Base-by-base conservation (phyloP, 768 basidiomycete species). In the Glaciozyma martinii region DNA sequence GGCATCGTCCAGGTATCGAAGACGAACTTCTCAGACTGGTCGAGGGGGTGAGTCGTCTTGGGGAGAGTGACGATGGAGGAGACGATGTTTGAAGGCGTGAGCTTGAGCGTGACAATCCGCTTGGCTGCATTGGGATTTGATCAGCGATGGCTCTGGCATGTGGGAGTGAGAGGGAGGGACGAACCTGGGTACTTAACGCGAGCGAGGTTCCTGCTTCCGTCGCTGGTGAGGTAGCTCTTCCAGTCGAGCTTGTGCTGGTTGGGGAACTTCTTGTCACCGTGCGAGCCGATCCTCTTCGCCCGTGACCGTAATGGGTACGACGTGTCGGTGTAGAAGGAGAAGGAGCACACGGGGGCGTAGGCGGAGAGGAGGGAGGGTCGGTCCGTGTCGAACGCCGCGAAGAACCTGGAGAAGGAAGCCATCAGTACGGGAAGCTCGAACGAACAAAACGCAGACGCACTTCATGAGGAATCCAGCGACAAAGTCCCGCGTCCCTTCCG, bases 321-420 rank as follows among this genome's bases (percentile, higher is more conserved):
- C 2, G 92, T 93, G 75, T 92, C 93, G 71, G 84, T 83, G 25
- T 86, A 87, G 75, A 86, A 88, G 1, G 92, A 95, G 75, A 97
- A 92, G 12, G 91, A 93, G n/a, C 93, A 88, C 16, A 82, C 78
- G 1, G 88, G 84, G 65, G 88, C 83, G 75, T 98, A 99, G 25
- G 82, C 89, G 54, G 86, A 80, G 21, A 82, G 73, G 9, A 97
- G 81, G 0, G 80, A 77, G 0, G 81, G 77, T 23, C 94, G 85
- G 68, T 88, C 83, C 25, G 78, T 81, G 75, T 99, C 95, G 76
- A 89, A 93, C 3, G 84, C 75, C 13, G 86, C 83, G 78, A 97
- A 92, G 77, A 70, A 72, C 60, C 71, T 73, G 57, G 25, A 21
- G 30, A 54, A 33, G 56, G 27, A 57, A 43, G 27, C 33, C 1